A percentile compares a stretch with the other conserved stretches of the same genome.
Evolutionary conservation across 768 basidiomycete species (phyloP).

Genomic region (Termitomyces sp.): DNA sequence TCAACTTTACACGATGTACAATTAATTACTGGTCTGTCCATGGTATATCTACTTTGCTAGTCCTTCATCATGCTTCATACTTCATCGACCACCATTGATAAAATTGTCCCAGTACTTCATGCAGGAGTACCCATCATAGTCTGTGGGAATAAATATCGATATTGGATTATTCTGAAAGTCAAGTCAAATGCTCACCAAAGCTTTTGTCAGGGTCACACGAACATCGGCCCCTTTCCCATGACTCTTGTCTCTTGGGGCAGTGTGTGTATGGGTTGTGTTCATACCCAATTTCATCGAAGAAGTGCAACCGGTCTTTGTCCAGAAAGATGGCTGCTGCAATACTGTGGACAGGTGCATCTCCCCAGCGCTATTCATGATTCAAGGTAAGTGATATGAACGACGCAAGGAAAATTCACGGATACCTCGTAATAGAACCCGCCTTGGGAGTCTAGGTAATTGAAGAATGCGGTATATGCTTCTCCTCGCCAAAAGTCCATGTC

Average conservation of each 20-base stretch:
- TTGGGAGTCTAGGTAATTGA: conserved; percentile 55
- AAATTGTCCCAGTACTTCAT: conserved; percentile 35
- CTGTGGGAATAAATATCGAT: conserved; percentile 18
- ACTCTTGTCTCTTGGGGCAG: conserved; percentile 47
- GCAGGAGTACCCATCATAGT: conserved; percentile 44
- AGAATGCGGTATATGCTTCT: conserved; percentile 62
- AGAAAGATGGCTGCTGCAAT: conserved; percentile 77
- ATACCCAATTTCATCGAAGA: conserved; percentile 84
- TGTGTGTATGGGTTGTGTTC: conserved; percentile 75
- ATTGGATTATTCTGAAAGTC: neutral
- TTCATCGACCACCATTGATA: neutral
- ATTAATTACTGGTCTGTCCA: neutral
- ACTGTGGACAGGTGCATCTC: conserved; percentile 85
- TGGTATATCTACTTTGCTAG: neutral
- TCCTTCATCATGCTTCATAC: neutral
- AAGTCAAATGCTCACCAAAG: conserved; percentile 47
- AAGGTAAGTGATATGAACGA: conserved; percentile 31
- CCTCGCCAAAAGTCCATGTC: conserved; percentile 66
- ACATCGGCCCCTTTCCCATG: conserved; percentile 55
- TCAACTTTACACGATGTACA: neutral
- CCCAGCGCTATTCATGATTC: conserved; percentile 62
- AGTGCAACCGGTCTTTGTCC: conserved; percentile 69
- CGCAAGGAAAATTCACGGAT: conserved; percentile 31
- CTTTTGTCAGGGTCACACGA: conserved; percentile 57
- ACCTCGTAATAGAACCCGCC: conserved; percentile 75